phyloP scores from a whole-genome alignment of 2,329 filamentous ascomycete species.

The Chlorencoelia australis region DNA sequence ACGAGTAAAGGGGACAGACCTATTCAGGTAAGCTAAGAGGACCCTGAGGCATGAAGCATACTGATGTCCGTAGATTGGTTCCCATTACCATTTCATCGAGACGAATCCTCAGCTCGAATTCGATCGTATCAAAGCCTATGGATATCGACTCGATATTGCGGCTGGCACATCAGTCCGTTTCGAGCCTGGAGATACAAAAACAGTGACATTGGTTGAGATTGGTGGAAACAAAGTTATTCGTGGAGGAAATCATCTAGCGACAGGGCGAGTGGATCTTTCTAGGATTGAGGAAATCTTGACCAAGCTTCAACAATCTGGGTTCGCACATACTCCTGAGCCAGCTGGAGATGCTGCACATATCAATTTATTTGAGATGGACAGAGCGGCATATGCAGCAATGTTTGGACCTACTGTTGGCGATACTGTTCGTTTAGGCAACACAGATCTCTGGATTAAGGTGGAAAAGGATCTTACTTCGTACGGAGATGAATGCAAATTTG shows the following conservation, averaged over 20 bases:
- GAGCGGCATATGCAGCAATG: conserved; percentile 74
- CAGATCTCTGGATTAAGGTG: conserved; percentile 82
- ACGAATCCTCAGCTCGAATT: conserved; percentile 86
- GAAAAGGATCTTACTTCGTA: conserved; percentile 78
- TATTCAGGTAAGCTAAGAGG: conserved; percentile 54
- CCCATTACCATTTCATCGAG: conserved; percentile 94
- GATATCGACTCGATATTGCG: conserved; percentile 78
- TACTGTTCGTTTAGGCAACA: conserved; percentile 68
- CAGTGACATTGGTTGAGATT: conserved; percentile 83
- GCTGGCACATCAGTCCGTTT: conserved; percentile 89
- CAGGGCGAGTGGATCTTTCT: conserved; percentile 56
- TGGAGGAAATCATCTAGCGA: conserved; percentile 74
- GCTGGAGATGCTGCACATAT: conserved; percentile 40
- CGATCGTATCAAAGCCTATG: conserved; percentile 73
- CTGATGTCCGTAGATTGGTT: conserved; percentile 50
- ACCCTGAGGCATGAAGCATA: not conserved
- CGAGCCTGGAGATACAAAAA: conserved; percentile 87
- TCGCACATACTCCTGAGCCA: conserved; percentile 66
- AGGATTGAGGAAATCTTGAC: conserved; percentile 56
- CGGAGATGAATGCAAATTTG: conserved; percentile 92
- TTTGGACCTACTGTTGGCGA: conserved; percentile 91
- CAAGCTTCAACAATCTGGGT: conserved; percentile 61
- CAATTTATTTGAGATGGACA: conserved; percentile 59
- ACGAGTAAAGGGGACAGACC: conserved; percentile 83
- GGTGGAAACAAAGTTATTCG: conserved; percentile 69